phyloP scores from a whole-genome alignment of 73 alveolate species.

The Tetrahymena elliotti region DNA sequence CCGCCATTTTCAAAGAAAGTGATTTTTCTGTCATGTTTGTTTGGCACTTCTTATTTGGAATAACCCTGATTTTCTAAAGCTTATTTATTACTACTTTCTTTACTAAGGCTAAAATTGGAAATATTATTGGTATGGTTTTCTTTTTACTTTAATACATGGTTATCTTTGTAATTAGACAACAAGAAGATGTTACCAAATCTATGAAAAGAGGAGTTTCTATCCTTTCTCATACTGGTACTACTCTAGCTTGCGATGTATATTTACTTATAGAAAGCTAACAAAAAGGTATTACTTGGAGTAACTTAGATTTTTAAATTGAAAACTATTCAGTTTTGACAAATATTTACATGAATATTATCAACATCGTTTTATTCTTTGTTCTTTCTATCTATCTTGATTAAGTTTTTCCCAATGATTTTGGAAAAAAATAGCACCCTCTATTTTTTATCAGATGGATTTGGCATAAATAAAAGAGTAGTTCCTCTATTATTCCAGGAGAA shows the following conservation, averaged over 20 bases:
- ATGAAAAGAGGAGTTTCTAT: constrained; percentile 45
- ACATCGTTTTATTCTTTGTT: not conserved
- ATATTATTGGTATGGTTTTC: constrained; percentile 58
- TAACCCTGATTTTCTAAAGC: constrained; percentile 54
- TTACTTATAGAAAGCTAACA: not conserved
- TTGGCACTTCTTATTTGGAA: constrained; percentile 61
- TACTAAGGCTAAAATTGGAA: constrained; percentile 71
- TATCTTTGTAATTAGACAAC: not conserved
- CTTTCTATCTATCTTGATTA: constrained; percentile 14
- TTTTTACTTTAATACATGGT: constrained; percentile 64
- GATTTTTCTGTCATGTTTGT: constrained; percentile 63
- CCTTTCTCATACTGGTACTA: constrained; percentile 51
- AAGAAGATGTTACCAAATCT: not conserved
- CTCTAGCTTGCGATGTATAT: constrained; percentile 48
- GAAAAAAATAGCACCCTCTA: constrained; percentile 36
- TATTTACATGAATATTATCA: not conserved
- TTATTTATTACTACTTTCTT: constrained; percentile 73
- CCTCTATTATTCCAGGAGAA: not conserved
- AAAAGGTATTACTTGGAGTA: not conserved
- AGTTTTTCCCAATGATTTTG: constrained; percentile 42
- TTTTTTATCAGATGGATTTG: constrained; percentile 21
- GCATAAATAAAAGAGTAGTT: not conserved
- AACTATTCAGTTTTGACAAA: not conserved
- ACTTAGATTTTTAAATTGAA: not conserved
- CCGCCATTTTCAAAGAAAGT: constrained; percentile 12